Percentiles rank a stretch among this genome's conserved stretches.
These are phyloP conservation scores for Eremomyces bilateralis DNA, from an alignment of 495 filamentous ascomycete genomes.

Conservation along the genomic window DNA sequence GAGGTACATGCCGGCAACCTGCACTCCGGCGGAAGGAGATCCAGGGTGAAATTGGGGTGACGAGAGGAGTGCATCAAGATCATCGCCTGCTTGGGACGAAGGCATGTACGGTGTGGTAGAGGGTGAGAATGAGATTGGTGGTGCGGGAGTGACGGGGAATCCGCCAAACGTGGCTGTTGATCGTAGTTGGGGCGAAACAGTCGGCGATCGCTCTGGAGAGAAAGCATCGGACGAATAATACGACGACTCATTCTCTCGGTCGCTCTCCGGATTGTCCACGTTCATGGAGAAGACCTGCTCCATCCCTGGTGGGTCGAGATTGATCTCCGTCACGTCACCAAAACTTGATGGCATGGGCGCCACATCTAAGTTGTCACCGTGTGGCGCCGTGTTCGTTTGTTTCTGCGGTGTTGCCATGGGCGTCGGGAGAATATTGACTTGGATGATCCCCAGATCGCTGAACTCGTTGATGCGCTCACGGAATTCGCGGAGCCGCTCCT, in stretches of 20 bases:
- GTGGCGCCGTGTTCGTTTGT: constrained; percentile 2
- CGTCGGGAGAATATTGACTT: constrained; percentile 14
- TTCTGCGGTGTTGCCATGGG: constrained; percentile 12
- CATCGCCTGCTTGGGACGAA: no score
- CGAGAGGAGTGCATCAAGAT: constrained; percentile 4
- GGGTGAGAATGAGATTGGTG: no score
- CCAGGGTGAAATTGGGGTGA: constrained; percentile 7
- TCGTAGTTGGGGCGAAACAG: constrained; percentile 11
- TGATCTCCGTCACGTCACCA: constrained; percentile 29
- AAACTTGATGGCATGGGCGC: constrained; percentile 32
- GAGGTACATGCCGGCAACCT: constrained; percentile 22
- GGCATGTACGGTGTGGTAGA: no score
- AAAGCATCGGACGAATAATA: constrained; percentile 13
- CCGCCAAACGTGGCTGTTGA: no score
- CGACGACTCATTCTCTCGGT: constrained; percentile 22
- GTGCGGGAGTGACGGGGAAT: no score
- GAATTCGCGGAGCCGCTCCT: constrained; percentile 15
- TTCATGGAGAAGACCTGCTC: constrained; percentile 22
- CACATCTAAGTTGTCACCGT: constrained; percentile 19
- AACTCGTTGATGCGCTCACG: constrained; percentile 18
- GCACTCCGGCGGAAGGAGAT: constrained; percentile 19
- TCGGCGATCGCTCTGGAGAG: constrained; percentile 11
- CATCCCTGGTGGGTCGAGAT: constrained; percentile 23
- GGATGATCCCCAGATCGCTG: constrained; percentile 10
- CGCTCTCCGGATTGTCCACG: constrained; percentile 27